A percentile compares a stretch with the other conserved stretches of the same genome.
phyloP scores from a whole-genome alignment of 2,329 filamentous ascomycete species.

The Trichoderma afroharzianum region DNA sequence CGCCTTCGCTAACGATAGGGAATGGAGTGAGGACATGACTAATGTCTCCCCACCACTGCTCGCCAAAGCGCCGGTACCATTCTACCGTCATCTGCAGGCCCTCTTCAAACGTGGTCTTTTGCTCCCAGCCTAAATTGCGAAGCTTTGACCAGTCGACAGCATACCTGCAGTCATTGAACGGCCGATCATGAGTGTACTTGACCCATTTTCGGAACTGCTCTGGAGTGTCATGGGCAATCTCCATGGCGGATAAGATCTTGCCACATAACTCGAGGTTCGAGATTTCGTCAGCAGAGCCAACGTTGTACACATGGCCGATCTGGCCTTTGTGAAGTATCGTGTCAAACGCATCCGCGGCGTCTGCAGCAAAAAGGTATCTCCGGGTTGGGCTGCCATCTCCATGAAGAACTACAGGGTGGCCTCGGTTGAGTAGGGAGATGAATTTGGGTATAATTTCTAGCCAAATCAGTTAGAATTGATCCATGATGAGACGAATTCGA shows the following conservation, averaged over 20 bases:
- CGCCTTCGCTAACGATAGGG: slow-evolving; percentile 55
- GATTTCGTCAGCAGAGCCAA: slow-evolving; percentile 73
- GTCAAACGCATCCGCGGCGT: slow-evolving; percentile 78
- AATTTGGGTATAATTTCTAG: slow-evolving; percentile 83
- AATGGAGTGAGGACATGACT: slow-evolving; percentile 65
- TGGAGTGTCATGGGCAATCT: slow-evolving; percentile 47
- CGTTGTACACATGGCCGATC: slow-evolving; percentile 76
- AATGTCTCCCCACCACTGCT: slow-evolving; percentile 71
- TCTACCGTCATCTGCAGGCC: slow-evolving; percentile 63
- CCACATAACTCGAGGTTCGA: slow-evolving; percentile 68
- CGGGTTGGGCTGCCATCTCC: slow-evolving; percentile 72
- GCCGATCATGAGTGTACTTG: slow-evolving; percentile 72
- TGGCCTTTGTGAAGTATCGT: slow-evolving; percentile 76
- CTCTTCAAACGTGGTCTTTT: slow-evolving; percentile 60
- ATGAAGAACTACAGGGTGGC: slow-evolving; percentile 67
- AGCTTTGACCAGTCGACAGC: slow-evolving; percentile 69
- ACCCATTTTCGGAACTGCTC: slow-evolving; percentile 62
- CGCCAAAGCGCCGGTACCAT: slow-evolving; percentile 66
- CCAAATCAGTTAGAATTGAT: background rate
- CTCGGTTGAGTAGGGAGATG: slow-evolving; percentile 64
- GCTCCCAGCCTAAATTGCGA: slow-evolving; percentile 63
- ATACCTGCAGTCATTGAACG: slow-evolving; percentile 73
- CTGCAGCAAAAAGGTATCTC: slow-evolving; percentile 73
- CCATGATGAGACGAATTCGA: background rate
- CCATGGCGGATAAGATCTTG: slow-evolving; percentile 61